phyloP scores from a whole-genome alignment of 1,284 basidiomycete species.

The Earliella scabrosa region DNA sequence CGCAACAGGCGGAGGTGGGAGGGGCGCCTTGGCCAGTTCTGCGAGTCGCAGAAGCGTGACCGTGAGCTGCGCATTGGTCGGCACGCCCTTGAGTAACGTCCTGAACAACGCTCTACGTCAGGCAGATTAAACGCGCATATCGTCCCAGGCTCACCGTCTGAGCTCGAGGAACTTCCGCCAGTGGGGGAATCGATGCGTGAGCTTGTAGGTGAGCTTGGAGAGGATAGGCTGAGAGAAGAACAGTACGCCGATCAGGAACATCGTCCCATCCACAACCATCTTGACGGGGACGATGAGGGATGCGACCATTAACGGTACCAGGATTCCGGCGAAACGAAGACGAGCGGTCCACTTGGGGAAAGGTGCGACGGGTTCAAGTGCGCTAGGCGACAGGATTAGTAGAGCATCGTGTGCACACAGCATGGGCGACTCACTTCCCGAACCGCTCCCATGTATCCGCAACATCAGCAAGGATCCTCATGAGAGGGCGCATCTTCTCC shows the following conservation, averaged over 20 bases:
- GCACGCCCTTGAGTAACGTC: slow-evolving; percentile 52
- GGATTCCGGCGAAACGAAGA: slow-evolving; percentile 34
- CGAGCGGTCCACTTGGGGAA: slow-evolving; percentile 36
- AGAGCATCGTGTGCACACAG: neutral
- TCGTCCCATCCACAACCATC: slow-evolving; percentile 44
- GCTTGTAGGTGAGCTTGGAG: slow-evolving; percentile 39
- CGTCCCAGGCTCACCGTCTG: slow-evolving; percentile 40
- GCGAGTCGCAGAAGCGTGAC: slow-evolving; percentile 53
- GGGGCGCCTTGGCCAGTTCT: slow-evolving; percentile 45
- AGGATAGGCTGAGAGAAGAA: slow-evolving; percentile 58
- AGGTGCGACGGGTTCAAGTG: slow-evolving; percentile 41
- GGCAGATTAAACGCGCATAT: neutral
- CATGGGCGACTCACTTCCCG: slow-evolving; percentile 33
- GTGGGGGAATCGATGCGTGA: slow-evolving; percentile 47
- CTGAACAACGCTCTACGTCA: slow-evolving; percentile 26
- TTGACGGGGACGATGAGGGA: slow-evolving; percentile 45
- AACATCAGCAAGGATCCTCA: slow-evolving; percentile 34
- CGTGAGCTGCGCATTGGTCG: slow-evolving; percentile 60
- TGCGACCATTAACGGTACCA: slow-evolving; percentile 38
- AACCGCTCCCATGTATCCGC: slow-evolving; percentile 42
- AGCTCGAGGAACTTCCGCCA: slow-evolving; percentile 50
- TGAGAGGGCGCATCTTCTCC: slow-evolving; percentile 40
- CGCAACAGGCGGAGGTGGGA: slow-evolving; percentile 46
- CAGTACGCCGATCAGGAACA: slow-evolving; percentile 48
- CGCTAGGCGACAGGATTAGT: slow-evolving; percentile 21